Base-by-base conservation (phyloP, 805 yeast genomes). In the Ogataea pini region DNA sequence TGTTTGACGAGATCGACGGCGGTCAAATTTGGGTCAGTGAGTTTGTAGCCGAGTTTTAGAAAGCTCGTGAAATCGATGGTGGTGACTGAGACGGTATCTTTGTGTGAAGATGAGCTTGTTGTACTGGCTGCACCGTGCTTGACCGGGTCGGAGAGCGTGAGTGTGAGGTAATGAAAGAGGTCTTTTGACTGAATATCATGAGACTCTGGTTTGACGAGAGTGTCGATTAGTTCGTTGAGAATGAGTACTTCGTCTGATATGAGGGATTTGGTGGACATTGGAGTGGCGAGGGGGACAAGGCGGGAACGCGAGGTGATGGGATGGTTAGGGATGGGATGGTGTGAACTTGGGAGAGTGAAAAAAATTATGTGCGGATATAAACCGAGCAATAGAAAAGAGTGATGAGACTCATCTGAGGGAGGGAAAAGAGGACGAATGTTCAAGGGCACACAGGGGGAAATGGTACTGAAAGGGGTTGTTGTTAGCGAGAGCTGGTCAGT, bases 61-160 rank as follows among this genome's bases (percentile, higher is more conserved):
- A 64, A 50, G 27, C 60, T 58, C 20, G 55, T 55, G 41, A 61
- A 58, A 32, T 64, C 62, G 16, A 64, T 52, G 39, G 57, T 52
- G 32, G 61, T 56, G 6, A 60, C 46, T 10, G 52, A 48, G 6
- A 64, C 49, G 4, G 44, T 22, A 4, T 48, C 54, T 31, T 41
- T 47, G 14, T 25, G 24, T 7, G 9, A 4, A 14, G 31, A 28
- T 12, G n/a, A 7, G 5, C 14, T 10, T 4, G 9, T 12, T 28
- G 31, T 28, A 14, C 37, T 24, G 20, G 42, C 13, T 7, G 24
- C 3, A n/a, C 20, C 8, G 29, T 31, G 27, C 13, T 29, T 40
- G 14, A 7, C 24, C 10, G 44, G 36, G 9, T 46, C 46, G 14
- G 53, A 33, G 22, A 27, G 13, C 24, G 57, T 42, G 14, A 47